Evolutionary conservation across 2,329 filamentous ascomycete species (phyloP), one percentile per base, ranked within the genome.

Genomic region (Macrophomina pseudophaseolina): DNA sequence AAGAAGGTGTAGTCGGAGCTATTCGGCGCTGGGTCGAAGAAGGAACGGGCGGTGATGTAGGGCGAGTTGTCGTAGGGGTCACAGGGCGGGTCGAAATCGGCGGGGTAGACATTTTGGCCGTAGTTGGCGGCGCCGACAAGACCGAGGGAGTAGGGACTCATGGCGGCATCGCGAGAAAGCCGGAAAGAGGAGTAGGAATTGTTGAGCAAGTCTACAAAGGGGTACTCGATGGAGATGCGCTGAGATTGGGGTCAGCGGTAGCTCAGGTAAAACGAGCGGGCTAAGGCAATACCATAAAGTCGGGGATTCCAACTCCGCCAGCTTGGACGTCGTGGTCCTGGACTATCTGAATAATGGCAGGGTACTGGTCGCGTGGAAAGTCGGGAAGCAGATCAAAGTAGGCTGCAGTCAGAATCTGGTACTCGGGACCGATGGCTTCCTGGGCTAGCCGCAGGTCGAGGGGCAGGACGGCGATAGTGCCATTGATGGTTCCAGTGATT

Each of bases 401-500:
- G 5, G 82, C 82, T n/a, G 75, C 71, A 67, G 83, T 83, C 58
- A 86, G 74, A 69, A 87, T 87, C 14, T 72, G 70, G 71, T 83
- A 86, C 71, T 83, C 74, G 0, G 79, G 44, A 0, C 85, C 85
- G 23, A 87, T 81, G 23, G 86, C 71, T 23, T 76, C 72, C 11
- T 82, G 80, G 7, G 85, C 85, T 1, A 79, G 73, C 3, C 73
- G 68, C 32, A 86, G 74, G 0, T 84, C 72, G 35, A 87, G 86
- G 1, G 85, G 85, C 2, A 87, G 73, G 44, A 87, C 78, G 23
- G 80, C 77, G 1, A 86, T 74, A 0, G 85, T 87, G 52, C 81
- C 83, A 72, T 88, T 88, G 30, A 87, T 73, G 0, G 83, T 83
- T 3, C 85, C 85, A 0, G 84, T 87, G 12, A 82, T 79, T 33